Base-by-base conservation (phyloP, 306 rosid species). In the Pterocarpus macrocarpus region DNA sequence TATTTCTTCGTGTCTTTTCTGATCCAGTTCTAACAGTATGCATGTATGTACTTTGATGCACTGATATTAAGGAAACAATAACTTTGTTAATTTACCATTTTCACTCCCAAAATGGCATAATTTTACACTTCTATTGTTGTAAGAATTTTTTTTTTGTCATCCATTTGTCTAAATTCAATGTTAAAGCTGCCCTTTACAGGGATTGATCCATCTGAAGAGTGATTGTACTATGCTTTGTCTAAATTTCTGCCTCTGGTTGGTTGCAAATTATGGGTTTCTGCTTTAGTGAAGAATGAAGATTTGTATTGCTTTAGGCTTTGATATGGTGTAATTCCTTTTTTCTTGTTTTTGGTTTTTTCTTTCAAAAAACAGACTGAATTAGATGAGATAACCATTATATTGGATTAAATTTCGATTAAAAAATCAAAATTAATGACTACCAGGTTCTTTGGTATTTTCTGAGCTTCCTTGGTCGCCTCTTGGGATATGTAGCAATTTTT, bases 301-400 rank as follows among this genome's bases (percentile, higher is more conserved):
- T 67, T 67, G 36, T 13, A 44, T 44, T 68, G 56, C 73, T 22
- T 68, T 43, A 9, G 69, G 9, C 33, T 38, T 36, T 58, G 41
- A 38, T 38, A 38, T 38, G 41, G 41, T 38, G 41, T 38, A 38
- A 38, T 38, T 38, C 41, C 5, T 38, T 38, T 38, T 38, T 38
- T 1, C 41, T 6, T 6, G 0, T 22, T 22, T 22, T 22, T 22
- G 28, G 28, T 22, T 22, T 22, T 22, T 22, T 6, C 7, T 38
- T 38, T 38, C 0, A 6, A 38, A 6, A 38, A 38, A 38, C 6
- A 38, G 5, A 38, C 41, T 38, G 5, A 38, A 38, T 38, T 38
- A 38, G 41, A 38, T 38, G 4, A 38, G 41, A 38, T 0, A 38
- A 38, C 41, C 5, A 58, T 9, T 7, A 10, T 33, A 36, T 16